Conservation (phyloP, 768 basidiomycete species). For the Porphyrellus cyaneotinctus region DNA sequence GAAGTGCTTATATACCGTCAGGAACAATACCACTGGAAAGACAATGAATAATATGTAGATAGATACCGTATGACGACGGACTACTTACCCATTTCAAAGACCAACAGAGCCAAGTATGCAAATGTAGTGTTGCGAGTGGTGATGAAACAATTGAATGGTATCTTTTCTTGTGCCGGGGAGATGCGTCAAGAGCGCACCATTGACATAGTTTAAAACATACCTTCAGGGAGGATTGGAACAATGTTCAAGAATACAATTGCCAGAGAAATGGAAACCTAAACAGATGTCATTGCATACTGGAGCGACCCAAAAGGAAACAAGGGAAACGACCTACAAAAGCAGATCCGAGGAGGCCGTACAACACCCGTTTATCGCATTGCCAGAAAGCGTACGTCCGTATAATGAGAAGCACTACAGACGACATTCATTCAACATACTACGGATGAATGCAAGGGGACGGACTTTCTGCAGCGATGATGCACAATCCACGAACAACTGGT, state of each 20-base stretch:
- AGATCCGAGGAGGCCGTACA: slow-evolving; percentile 10
- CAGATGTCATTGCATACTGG: too few relatives aligned
- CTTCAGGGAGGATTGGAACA: too few relatives aligned
- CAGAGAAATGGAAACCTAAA: too few relatives aligned
- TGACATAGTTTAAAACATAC: too few relatives aligned
- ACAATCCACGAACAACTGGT: slow-evolving; percentile 5
- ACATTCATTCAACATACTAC: background rate
- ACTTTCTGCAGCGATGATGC: slow-evolving; percentile 10
- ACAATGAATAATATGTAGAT: background rate
- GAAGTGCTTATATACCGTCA: slow-evolving; percentile 6
- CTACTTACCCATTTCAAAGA: slow-evolving; percentile 9
- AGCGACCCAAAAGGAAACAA: too few relatives aligned
- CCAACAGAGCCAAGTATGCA: slow-evolving; percentile 6
- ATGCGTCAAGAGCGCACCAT: background rate
- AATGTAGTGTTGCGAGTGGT: slow-evolving; percentile 1
- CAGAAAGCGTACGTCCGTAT: too few relatives aligned
- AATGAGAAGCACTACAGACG: background rate
- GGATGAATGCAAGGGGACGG: background rate
- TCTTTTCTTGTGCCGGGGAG: background rate
- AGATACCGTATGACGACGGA: too few relatives aligned
- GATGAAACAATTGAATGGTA: background rate
- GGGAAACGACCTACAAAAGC: slow-evolving; percentile 7
- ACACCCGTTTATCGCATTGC: slow-evolving; percentile 1
- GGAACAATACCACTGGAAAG: slow-evolving; percentile 5
- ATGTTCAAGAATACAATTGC: too few relatives aligned